Evolutionary conservation across 441 rosid species (phyloP), one percentile per base, ranked within the genome.

Genomic region (Gossypium trilobum): DNA sequence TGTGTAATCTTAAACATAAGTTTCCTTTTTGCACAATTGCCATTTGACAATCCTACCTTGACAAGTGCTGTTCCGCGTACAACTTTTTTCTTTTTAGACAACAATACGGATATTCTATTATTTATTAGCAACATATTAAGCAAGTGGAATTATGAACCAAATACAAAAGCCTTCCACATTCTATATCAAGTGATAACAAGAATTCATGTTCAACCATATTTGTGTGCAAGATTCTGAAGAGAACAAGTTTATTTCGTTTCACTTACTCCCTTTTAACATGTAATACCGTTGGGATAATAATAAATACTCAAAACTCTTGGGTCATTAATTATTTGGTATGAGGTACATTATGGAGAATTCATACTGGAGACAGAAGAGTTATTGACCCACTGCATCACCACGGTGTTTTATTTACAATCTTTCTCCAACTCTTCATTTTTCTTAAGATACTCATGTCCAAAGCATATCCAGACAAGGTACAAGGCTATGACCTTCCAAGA

Each of bases 161-260:
- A 46, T 23, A 66, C 33, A 66, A 14, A 46, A 66, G 23, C 71
- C 57, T 48, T 14, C 22, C 39, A 48, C 39, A 56, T 22, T 48
- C 57, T n/a, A 46, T 11, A 65, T 46, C 13, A 46, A 66, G 57
- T n/a, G 39, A 29, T 23, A 66, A 63, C 68, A 63, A 39, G 52
- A 63, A 17, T 36, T 39, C 44, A 10, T 39, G 68, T 19, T 42
- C 46, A 42, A 44, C 36, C 33, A 64, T 27, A 22, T 65, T 22
- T 13, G 23, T 42, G 19, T 22, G 33, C 20, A 20, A 44, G 36
- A 20, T 65, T 44, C 36, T 44, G 20, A 50, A 65, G 56, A 44
- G 16, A 46, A 13, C 17, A 65, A 22, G 19, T 22, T 46, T 1
- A 23, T 66, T 66, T 46, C 36, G 48, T 66, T 46, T 13, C 33